These are phyloP conservation scores for Vachellia pachyceras DNA, from an alignment of 306 rosid genomes.

Conservation along the genomic window DNA sequence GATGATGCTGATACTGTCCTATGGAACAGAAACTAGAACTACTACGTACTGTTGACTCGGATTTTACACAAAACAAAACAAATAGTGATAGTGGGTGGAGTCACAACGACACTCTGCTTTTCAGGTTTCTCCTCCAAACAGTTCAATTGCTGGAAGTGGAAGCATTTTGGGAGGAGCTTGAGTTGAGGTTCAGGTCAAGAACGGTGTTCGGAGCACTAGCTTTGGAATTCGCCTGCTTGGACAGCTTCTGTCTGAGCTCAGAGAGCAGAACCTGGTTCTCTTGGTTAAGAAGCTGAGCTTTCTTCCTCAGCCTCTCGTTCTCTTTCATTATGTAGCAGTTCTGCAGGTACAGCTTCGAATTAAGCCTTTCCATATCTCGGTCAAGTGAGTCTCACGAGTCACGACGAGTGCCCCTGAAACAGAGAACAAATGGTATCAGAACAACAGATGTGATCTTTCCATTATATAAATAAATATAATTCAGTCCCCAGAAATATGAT, in stretches of 20 bases:
- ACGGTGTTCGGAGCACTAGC: conserved; percentile 51
- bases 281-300: conserved; percentile 91
- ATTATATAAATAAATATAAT: not conserved
- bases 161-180: conserved; percentile 59
- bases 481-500: not conserved
- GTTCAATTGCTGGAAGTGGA: conserved; percentile 67
- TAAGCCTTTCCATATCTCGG: conserved; percentile 82
- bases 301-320: conserved; percentile 95
- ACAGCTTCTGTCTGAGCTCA: conserved; percentile 90
- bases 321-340: conserved; percentile 98
- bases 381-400: conserved; percentile 1
- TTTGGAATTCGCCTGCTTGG: conserved; percentile 58
- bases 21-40: conserved; percentile 66
- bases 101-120: conserved; percentile 40
- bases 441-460: conserved; percentile 18
- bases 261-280: conserved; percentile 90
- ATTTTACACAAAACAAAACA: conserved; percentile 57
- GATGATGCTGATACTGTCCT: conserved; percentile 57
- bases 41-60: conserved; percentile 49
- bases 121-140: not conserved
- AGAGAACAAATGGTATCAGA: not conserved
- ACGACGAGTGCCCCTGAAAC: conserved; percentile 44
- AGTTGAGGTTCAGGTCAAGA: conserved; percentile 73
- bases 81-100: conserved; percentile 73
- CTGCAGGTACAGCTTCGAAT: conserved; percentile 91